Percentiles rank a stretch among this genome's conserved stretches.
These are phyloP conservation scores for Candida silvicultrix DNA, from an alignment of 805 yeast species.

Conservation along the genomic window DNA sequence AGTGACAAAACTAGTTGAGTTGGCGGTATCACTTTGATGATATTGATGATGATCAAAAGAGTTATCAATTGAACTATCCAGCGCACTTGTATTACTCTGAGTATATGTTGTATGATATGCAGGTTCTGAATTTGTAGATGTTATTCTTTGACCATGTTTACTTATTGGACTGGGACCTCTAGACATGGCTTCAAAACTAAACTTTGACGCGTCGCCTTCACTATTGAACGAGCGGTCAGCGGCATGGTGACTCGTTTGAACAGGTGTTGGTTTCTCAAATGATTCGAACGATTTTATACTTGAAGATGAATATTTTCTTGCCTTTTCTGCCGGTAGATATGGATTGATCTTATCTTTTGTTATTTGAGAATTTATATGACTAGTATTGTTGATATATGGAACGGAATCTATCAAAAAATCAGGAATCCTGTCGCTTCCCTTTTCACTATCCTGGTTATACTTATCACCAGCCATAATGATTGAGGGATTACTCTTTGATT, in stretches of 20 bases:
- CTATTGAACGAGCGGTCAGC: neutral
- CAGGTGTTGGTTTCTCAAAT: neutral
- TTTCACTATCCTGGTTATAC: constrained; percentile 8
- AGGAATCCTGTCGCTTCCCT: constrained; percentile 11
- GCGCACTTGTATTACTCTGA: neutral
- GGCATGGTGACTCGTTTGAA: constrained; percentile 4
- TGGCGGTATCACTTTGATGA: neutral
- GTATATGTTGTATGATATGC: neutral
- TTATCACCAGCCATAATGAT: neutral
- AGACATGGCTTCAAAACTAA: constrained; percentile 10
- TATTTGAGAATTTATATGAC: constrained; percentile 3
- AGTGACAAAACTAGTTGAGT: neutral
- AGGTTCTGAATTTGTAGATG: neutral
- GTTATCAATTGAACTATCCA: neutral
- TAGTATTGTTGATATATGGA: constrained; percentile 6
- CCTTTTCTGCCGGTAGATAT: constrained; percentile 9
- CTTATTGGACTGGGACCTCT: constrained; percentile 3
- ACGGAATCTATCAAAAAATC: constrained; percentile 15
- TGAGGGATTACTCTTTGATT: no score
- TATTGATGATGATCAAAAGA: neutral
- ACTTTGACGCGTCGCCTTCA: constrained; percentile 11
- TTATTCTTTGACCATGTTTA: neutral
- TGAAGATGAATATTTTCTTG: constrained; percentile 12
- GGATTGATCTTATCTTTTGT: constrained; percentile 10
- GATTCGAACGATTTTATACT: constrained; percentile 9